A percentile compares a stretch with the other conserved stretches of the same genome.
phyloP scores from a whole-genome alignment of 1,284 basidiomycete genomes.

The Ustilago cynodontis region DNA sequence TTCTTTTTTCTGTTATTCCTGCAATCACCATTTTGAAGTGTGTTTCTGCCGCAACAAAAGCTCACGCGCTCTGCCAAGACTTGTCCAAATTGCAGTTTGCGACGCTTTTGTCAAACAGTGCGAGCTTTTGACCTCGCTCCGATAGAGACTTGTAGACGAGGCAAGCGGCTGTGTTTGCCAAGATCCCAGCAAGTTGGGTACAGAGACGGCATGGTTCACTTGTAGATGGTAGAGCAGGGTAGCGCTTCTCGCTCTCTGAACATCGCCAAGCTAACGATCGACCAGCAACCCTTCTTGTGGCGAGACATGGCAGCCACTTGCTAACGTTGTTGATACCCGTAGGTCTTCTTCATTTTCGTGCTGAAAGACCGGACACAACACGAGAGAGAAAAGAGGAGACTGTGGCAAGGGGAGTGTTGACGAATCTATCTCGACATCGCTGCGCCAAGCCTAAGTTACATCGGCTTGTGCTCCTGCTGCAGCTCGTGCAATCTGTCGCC shows the following conservation, averaged over 20 bases:
- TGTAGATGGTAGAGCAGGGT: background rate
- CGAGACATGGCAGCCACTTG: conserved; percentile 9
- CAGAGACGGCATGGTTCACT: background rate
- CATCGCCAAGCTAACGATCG: conserved; percentile 11
- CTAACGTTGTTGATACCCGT: background rate
- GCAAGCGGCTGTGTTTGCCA: conserved; percentile 10
- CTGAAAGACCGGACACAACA: background rate
- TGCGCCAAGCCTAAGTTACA: conserved; percentile 14
- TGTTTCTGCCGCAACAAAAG: conserved; percentile 8
- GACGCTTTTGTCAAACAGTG: conserved; percentile 9
- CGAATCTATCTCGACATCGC: background rate
- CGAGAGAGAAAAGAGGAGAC: background rate
- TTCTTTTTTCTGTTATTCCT: background rate
- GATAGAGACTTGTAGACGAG: background rate
- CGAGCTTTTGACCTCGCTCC: background rate
- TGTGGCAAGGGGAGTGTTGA: background rate
- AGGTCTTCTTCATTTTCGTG: background rate
- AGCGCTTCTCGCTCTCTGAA: background rate
- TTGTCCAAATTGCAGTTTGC: background rate
- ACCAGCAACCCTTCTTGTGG: background rate
- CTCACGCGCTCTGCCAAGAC: conserved; percentile 5
- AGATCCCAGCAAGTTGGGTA: background rate
- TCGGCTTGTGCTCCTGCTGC: conserved; percentile 12
- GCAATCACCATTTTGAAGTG: too few species aligned
- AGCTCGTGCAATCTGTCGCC: background rate